Evolutionary conservation across 2,329 filamentous ascomycete species (phyloP), one percentile per base, ranked within the genome.

Genomic region (Phyllachora maydis): DNA sequence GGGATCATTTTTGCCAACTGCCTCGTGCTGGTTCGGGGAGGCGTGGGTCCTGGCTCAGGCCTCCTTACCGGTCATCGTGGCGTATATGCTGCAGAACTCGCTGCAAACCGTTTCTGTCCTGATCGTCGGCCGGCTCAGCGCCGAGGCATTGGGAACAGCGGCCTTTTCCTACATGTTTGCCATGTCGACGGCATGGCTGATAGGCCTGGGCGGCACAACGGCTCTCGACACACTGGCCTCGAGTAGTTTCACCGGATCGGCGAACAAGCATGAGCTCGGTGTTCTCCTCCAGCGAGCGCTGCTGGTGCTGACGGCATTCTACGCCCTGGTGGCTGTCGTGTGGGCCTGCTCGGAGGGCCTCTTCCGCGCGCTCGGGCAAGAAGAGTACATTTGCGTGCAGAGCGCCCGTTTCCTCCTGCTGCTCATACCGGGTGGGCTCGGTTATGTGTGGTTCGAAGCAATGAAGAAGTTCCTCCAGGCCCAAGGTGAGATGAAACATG

Each of bases 111-210:
- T 76, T 2, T 88, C 78, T 0, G 76, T 91, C 4, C 51, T 91
- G 21, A 70, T 91, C 18, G 78, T 79, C 3, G 81, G 81, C 7
- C 68, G 77, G 3, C 52, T 81, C 0, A 83, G 75, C 0, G 72
- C 81, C 1, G 74, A 88, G 43, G 69, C 79, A 2, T 52, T 91
- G 5, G 77, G 81, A 0, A 77, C 74, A 0, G 73, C 78, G 1
- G 79, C 81, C 1, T 91, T 91, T 38, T 77, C 75, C 2, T 85
- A 88, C 52, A 91, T 91, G 81, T 91, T 91, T 35, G 81, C 81
- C 26, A 82, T 85, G 75, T 70, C 75, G 12, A 81, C 78, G 1
- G 81, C 71, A 0, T 90, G 81, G 79, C 60, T 91, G 18, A 76
- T 91, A 28, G 81, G 72, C 0, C 60, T 91, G 4, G 81, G 81